A percentile compares a stretch with the other conserved stretches of the same genome.
Evolutionary conservation across 257 asterid genomes (phyloP).

Genomic region (Solanum sitiens): DNA sequence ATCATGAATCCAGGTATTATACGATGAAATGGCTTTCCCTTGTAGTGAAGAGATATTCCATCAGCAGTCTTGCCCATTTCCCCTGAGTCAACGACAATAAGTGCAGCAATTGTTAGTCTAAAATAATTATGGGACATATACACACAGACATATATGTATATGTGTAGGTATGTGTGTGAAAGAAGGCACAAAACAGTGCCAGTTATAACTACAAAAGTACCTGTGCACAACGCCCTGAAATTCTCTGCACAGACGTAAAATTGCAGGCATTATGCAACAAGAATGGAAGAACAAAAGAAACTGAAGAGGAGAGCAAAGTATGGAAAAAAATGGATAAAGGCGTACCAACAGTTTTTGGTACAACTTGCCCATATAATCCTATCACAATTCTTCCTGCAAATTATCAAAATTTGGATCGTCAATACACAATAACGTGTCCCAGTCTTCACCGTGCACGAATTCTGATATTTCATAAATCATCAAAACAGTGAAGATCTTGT

Average conservation of each 20-base stretch:
- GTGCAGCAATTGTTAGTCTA: not conserved
- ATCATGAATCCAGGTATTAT: conserved; percentile 97
- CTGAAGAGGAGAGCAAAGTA: not conserved
- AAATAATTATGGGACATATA: not conserved
- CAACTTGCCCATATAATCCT: conserved; percentile 81
- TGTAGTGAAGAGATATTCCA: conserved; percentile 69
- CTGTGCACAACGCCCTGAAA: conserved; percentile 97
- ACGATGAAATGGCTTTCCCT: conserved; percentile 93
- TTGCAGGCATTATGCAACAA: conserved; percentile 3
- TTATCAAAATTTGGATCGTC: not conserved
- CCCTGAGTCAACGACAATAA: conserved; percentile 37
- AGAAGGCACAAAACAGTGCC: not conserved
- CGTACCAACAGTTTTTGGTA: conserved; percentile 92
- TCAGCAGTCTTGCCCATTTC: conserved; percentile 74
- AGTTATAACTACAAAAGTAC: conserved; percentile 27
- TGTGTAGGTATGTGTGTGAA: not conserved
- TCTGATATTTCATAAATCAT: not conserved
- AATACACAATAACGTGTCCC: not conserved
- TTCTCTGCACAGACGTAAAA: conserved; percentile 56
- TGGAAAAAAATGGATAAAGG: not conserved
- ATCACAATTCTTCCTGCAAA: conserved; percentile 80
- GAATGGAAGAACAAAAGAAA: not conserved
- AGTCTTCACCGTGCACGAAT: not conserved
- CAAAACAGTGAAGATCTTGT: not conserved
- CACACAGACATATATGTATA: not conserved